These are phyloP conservation scores for Aspergillus panamensis DNA, from an alignment of 495 filamentous ascomycete genomes.

Conservation along the genomic window DNA sequence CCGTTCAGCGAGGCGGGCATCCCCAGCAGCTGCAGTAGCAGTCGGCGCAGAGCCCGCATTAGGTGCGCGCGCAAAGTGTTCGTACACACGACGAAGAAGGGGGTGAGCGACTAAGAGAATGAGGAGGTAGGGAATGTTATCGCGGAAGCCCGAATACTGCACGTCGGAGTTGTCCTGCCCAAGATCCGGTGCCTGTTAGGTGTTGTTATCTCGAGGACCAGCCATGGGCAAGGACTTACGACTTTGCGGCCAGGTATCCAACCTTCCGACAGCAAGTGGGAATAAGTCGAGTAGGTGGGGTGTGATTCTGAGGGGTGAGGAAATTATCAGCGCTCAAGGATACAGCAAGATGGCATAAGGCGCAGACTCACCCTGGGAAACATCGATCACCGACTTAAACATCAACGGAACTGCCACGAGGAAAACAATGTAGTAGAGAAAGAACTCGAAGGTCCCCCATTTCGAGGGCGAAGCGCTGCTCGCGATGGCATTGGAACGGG, in stretches of 20 bases:
- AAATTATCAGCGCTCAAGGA: too few relatives aligned
- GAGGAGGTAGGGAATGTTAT: slow-evolving; percentile 78
- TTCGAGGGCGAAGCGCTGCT: slow-evolving; percentile 51
- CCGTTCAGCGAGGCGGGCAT: slow-evolving; percentile 70
- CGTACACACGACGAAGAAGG: slow-evolving; percentile 67
- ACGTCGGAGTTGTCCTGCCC: slow-evolving; percentile 80
- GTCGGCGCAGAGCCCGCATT: slow-evolving; percentile 6
- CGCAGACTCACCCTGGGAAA: slow-evolving; percentile 68
- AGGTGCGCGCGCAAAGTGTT: slow-evolving; percentile 35
- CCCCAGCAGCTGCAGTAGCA: slow-evolving; percentile 45
- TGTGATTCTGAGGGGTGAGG: slow-evolving; percentile 52
- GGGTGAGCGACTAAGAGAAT: slow-evolving; percentile 72
- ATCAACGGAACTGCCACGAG: slow-evolving; percentile 70
- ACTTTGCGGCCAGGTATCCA: slow-evolving; percentile 97
- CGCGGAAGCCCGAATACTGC: slow-evolving; percentile 83
- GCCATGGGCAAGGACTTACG: slow-evolving; percentile 44
- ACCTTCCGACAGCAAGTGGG: slow-evolving; percentile 66
- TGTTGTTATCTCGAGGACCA: background rate
- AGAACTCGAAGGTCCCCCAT: slow-evolving; percentile 89
- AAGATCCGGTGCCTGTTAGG: background rate
- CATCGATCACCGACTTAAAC: slow-evolving; percentile 82
- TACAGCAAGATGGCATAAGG: background rate
- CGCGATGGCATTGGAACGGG: slow-evolving; percentile 45
- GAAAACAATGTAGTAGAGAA: slow-evolving; percentile 73
- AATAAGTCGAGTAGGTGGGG: slow-evolving; percentile 74